A percentile compares a stretch with the other conserved stretches of the same genome.
Conservation (phyloP, 805 yeast genomes). For the Ogataea glucozyma region DNA sequence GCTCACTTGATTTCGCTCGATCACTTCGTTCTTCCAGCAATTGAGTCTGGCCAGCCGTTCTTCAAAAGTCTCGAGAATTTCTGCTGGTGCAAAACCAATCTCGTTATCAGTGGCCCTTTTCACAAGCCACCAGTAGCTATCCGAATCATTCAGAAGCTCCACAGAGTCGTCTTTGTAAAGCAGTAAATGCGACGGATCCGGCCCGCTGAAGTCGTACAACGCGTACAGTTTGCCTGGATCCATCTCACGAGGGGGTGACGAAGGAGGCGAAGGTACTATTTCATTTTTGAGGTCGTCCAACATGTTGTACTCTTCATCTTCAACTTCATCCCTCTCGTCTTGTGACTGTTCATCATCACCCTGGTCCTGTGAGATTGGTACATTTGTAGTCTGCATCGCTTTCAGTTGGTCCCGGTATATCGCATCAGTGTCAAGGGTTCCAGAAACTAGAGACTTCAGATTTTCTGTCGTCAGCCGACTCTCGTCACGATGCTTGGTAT, state of each 20-base stretch:
- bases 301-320: slow-evolving; percentile 23
- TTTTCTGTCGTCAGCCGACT: slow-evolving; percentile 12
- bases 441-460: slow-evolving; percentile 14
- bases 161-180: slow-evolving; percentile 81
- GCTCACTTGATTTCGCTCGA: slow-evolving; percentile 40
- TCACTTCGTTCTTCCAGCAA: slow-evolving; percentile 86
- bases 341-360: neutral
- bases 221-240: slow-evolving; percentile 87
- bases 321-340: slow-evolving; percentile 1
- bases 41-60: slow-evolving; percentile 90
- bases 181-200: slow-evolving; percentile 89
- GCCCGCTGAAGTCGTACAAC: slow-evolving; percentile 82
- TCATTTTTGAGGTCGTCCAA: slow-evolving; percentile 45
- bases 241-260: slow-evolving; percentile 77
- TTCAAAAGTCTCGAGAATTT: slow-evolving; percentile 84
- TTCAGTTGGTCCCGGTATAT: slow-evolving; percentile 15
- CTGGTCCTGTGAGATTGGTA: neutral
- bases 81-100: slow-evolving; percentile 97
- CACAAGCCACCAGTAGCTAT: slow-evolving; percentile 97
- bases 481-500: slow-evolving; percentile 14
- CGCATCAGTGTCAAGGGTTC: slow-evolving; percentile 29
- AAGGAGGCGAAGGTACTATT: slow-evolving; percentile 62
- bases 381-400: neutral
- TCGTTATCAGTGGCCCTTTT: slow-evolving; percentile 39
- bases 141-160: slow-evolving; percentile 78